Conservation (phyloP, 345 rosid species). For the Luvunga scandens region DNA sequence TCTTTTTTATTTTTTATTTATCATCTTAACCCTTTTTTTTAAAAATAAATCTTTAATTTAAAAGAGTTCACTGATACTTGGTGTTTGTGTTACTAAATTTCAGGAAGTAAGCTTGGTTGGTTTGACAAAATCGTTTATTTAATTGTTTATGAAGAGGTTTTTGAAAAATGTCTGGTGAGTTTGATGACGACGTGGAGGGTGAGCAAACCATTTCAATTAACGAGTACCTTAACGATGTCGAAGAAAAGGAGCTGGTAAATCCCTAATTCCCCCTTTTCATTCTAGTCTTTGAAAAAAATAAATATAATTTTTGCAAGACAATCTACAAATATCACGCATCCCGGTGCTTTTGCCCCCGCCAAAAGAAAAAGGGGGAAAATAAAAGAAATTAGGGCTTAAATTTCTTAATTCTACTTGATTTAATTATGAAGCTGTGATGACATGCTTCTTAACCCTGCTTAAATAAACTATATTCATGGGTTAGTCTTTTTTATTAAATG, state of each 20-base stretch:
- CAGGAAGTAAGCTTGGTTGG: neutral
- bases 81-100: neutral
- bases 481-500: neutral
- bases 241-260: conserved; percentile 83
- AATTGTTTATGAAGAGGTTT: neutral
- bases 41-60: neutral
- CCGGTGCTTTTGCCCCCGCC: neutral
- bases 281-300: neutral
- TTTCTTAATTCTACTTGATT: neutral
- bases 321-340: neutral
- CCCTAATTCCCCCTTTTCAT: neutral
- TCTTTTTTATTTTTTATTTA: no score
- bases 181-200: conserved; percentile 55
- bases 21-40: no score
- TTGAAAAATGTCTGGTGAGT: conserved; percentile 43
- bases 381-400: neutral
- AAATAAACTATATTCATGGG: neutral
- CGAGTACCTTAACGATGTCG: conserved; percentile 78
- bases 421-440: neutral
- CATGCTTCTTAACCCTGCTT: neutral
- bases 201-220: conserved; percentile 68
- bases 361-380: no score
- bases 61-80: neutral
- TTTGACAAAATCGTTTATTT: neutral
- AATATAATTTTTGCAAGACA: neutral